Evolutionary conservation across 2,329 filamentous ascomycete species (phyloP).

Genomic region (Fusarium sp.): DNA sequence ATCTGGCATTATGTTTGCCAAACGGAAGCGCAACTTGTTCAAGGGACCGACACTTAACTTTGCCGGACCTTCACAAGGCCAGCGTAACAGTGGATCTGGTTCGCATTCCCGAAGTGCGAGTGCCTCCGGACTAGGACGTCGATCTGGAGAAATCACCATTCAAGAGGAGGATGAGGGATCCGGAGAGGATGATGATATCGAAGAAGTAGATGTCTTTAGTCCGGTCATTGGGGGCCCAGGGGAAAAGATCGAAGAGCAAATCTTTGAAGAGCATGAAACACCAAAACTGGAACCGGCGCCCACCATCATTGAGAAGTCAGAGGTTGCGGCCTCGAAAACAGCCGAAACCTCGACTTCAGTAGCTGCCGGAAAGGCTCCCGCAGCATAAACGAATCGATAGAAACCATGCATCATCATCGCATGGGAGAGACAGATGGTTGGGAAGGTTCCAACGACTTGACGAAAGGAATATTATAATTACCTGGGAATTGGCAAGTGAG

Average conservation of each 20-base stretch:
- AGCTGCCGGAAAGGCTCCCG: conserved; percentile 28
- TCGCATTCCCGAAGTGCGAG: conserved; percentile 71
- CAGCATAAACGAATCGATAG: conserved; percentile 7
- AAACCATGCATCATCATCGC: conserved; percentile 1
- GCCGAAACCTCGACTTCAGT: conserved; percentile 10
- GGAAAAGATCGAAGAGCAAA: conserved; percentile 60
- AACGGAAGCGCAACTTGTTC: conserved; percentile 83
- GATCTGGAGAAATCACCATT: conserved; percentile 81
- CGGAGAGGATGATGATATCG: conserved; percentile 59
- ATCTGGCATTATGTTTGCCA: conserved; percentile 80
- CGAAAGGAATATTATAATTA: conserved; percentile 41
- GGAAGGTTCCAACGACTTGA: conserved; percentile 42
- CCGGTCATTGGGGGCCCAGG: conserved; percentile 61
- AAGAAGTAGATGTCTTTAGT: conserved; percentile 71
- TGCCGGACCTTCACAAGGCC: conserved; percentile 52
- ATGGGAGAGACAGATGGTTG: conserved; percentile 4
- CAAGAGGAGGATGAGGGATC: conserved; percentile 73
- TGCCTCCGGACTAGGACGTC: conserved; percentile 71
- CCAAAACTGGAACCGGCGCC: conserved; percentile 34
- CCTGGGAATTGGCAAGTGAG: conserved; percentile 21
- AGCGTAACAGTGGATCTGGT: conserved; percentile 51
- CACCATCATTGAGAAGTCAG: conserved; percentile 24
- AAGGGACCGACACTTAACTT: conserved; percentile 80
- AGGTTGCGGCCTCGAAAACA: background rate
- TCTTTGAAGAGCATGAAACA: conserved; percentile 57